Conservation (phyloP, 2,329 filamentous ascomycete genomes). For the Colletotrichum musicola region DNA sequence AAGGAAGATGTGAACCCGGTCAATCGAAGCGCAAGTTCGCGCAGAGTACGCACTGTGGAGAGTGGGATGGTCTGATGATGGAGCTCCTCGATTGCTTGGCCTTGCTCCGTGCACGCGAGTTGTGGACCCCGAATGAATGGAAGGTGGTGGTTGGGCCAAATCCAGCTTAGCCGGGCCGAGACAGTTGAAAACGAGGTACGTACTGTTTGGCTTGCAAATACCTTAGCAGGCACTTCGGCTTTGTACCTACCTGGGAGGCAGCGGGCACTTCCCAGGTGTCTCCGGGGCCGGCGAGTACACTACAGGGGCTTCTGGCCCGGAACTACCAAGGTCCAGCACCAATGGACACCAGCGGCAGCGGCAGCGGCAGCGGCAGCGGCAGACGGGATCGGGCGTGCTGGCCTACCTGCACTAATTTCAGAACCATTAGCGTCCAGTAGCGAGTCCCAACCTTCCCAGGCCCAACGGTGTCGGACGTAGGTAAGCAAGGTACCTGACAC, state of each 20-base stretch:
- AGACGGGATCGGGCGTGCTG: conserved; percentile 7
- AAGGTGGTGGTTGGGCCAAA: conserved; percentile 12
- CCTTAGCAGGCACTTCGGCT: not conserved
- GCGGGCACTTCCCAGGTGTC: not conserved
- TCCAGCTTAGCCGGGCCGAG: conserved; percentile 13
- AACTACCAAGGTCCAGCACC: too few relatives aligned
- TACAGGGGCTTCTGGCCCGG: not conserved
- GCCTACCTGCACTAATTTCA: conserved; percentile 27
- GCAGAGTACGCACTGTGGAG: conserved; percentile 30
- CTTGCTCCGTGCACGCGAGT: conserved; percentile 28
- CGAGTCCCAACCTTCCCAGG: not conserved
- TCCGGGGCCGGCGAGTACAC: not conserved
- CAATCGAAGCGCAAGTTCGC: conserved; percentile 20
- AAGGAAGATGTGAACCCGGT: conserved; percentile 30
- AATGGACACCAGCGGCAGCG: not conserved
- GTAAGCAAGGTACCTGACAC: conserved; percentile 7
- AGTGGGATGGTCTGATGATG: conserved; percentile 40
- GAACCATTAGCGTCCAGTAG: conserved; percentile 16
- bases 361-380: not conserved
- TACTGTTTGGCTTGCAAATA: not conserved
- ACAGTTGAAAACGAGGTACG: conserved; percentile 16
- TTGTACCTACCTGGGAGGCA: not conserved
- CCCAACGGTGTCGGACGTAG: too few relatives aligned
- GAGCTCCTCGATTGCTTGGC: conserved; percentile 29
- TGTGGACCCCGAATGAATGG: conserved; percentile 18